Conservation (phyloP, 495 filamentous ascomycete species). For the Echria macrotheca region DNA sequence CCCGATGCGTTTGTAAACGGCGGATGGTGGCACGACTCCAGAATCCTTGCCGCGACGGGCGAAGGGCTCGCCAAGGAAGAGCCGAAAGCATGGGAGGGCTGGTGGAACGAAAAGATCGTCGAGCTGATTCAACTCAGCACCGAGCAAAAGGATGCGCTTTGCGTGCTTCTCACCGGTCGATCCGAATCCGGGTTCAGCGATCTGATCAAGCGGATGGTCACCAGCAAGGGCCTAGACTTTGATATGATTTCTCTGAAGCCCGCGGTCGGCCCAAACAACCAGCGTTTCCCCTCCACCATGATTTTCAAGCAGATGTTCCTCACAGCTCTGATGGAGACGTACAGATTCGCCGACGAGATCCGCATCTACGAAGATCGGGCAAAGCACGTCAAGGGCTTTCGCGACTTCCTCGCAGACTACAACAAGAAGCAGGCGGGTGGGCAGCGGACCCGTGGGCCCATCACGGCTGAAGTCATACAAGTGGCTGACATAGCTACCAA, state of each 20-base stretch:
- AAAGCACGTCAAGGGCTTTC: conserved; percentile 69
- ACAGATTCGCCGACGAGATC: conserved; percentile 75
- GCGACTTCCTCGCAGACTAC: conserved; percentile 69
- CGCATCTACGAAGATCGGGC: conserved; percentile 58
- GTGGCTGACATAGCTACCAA: conserved; percentile 69
- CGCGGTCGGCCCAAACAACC: conserved; percentile 66
- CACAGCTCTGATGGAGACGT: conserved; percentile 73
- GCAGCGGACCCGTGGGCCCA: conserved; percentile 47
- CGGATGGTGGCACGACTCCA: conserved; percentile 95
- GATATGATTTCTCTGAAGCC: conserved; percentile 90
- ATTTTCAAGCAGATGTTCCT: conserved; percentile 83
- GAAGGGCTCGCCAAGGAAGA: conserved; percentile 81
- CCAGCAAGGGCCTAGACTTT: conserved; percentile 74
- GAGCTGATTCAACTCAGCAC: conserved; percentile 75
- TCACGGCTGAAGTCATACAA: conserved; percentile 77
- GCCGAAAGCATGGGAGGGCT: conserved; percentile 77
- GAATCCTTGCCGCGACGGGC: conserved; percentile 80
- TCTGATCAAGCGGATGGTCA: conserved; percentile 77
- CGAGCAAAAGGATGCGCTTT: conserved; percentile 81
- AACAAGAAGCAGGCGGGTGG: conserved; percentile 49
- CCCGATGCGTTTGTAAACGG: conserved; percentile 75
- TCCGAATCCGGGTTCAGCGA: conserved; percentile 68
- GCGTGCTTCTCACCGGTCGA: conserved; percentile 85
- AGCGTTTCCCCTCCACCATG: conserved; percentile 74
- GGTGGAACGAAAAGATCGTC: conserved; percentile 96